Evolutionary conservation across 1,284 basidiomycete genomes (phyloP), one percentile per base, ranked within the genome.

Genomic region (Bondarzewia mesenterica): DNA sequence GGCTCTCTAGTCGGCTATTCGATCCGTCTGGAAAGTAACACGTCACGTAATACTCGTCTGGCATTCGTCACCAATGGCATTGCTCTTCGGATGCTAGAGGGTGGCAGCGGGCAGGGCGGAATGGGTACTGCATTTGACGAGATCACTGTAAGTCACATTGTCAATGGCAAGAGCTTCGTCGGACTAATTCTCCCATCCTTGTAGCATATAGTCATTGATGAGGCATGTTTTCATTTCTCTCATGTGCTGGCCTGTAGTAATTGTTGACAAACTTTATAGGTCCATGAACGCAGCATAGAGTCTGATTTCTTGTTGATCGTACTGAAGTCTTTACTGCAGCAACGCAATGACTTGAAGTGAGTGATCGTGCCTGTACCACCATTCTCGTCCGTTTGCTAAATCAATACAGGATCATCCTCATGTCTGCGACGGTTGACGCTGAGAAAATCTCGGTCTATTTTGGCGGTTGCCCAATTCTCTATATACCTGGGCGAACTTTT

Each of bases 251-350:
- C 36, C 36, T 7, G 20, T 5, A 16, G 45, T 22, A 37, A 35
- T 42, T 5, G 10, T 38, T 49, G 5, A 4, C 44, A 40, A 16
- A 36, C 7, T 46, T 20, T 22, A 5, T 45, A 74, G 70, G 77
- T 91, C 44, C 92, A 99, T 61, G 96, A 99, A 68, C 84, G 96
- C 12, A 92, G 87, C 3, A 98, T 99, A 57, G 95, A 99, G 63
- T 94, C 92, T 0, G 96, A 99, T 66, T 99, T 99, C 69, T 74
- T 99, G 23, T 74, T 99, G 20, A 93, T 99, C 59, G 92, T 98
- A 7, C 74, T 99, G 49, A 94, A 93, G 67, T 86, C 89, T n/a
- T 70, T 99, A 18, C 65, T 98, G 41, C 68, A 78, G 47, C 80
- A 87, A 54, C 78, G 92, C 20, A 79, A 83, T 41, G 85, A 95